Percentiles rank a stretch among this genome's conserved stretches.
Evolutionary conservation across 805 yeast species (phyloP).

Genomic region (Candida peoriensis): DNA sequence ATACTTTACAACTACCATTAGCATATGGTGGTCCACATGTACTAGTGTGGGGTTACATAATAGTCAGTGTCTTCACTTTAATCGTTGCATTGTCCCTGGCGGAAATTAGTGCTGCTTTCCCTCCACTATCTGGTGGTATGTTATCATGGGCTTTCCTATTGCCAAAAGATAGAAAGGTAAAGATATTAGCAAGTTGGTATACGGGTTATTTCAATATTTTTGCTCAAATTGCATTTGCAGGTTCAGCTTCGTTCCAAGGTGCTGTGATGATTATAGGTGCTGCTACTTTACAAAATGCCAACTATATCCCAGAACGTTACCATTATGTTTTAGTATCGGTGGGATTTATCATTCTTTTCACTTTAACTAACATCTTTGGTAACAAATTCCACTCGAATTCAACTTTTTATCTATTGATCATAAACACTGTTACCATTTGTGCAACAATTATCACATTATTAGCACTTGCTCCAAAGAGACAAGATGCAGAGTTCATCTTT

Average conservation of each 20-base stretch:
- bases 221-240: constrained; percentile 24
- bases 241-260: constrained; percentile 24
- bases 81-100: constrained; percentile 23
- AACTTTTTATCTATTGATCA: constrained; percentile 14
- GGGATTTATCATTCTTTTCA: constrained; percentile 22
- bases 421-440: constrained; percentile 17
- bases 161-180: constrained; percentile 21
- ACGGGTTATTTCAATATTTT: constrained; percentile 27
- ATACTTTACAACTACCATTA: constrained; percentile 22
- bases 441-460: constrained; percentile 18
- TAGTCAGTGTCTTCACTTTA: constrained; percentile 21
- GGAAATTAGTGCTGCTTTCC: constrained; percentile 30
- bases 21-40: constrained; percentile 23
- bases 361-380: constrained; percentile 18
- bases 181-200: constrained; percentile 25
- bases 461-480: constrained; percentile 21
- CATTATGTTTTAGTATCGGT: constrained; percentile 20
- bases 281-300: constrained; percentile 15
- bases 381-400: constrained; percentile 22
- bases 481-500: constrained; percentile 22
- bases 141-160: constrained; percentile 31
- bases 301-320: constrained; percentile 14
- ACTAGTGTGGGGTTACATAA: constrained; percentile 25
- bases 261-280: constrained; percentile 19
- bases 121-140: constrained; percentile 31